Conservation (phyloP, 2,329 filamentous ascomycete genomes). For the Colletotrichum coccodes region DNA sequence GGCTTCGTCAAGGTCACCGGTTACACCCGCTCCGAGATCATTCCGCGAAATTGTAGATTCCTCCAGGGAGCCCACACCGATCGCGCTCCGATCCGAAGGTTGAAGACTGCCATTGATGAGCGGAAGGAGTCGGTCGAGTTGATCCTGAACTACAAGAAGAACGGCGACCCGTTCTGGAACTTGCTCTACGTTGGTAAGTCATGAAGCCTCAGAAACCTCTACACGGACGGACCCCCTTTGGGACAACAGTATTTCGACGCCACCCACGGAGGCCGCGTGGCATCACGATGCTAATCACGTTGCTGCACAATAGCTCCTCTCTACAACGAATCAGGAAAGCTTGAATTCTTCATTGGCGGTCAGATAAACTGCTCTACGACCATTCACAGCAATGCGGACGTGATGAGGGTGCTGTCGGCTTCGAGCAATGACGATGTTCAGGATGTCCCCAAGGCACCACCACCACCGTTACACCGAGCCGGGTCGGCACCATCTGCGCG, state of each 20-base stretch:
- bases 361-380: slow-evolving; percentile 64
- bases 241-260: rapidly evolving
- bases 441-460: neutral
- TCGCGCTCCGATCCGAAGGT: slow-evolving; percentile 48
- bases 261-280: neutral
- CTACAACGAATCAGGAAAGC: slow-evolving; percentile 52
- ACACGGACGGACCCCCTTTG: neutral
- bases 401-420: slow-evolving; percentile 52
- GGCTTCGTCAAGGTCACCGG: slow-evolving; percentile 63
- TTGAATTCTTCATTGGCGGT: slow-evolving; percentile 60
- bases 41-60: slow-evolving; percentile 62
- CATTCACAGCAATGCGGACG: slow-evolving; percentile 57
- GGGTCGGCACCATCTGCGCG: slow-evolving; percentile 14
- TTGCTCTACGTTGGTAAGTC: slow-evolving; percentile 60
- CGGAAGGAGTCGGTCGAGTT: slow-evolving; percentile 59
- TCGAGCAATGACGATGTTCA: neutral
- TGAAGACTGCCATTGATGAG: slow-evolving; percentile 52
- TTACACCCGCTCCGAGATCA: slow-evolving; percentile 56
- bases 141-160: slow-evolving; percentile 61
- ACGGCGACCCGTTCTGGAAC: slow-evolving; percentile 66
- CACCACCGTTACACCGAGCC: neutral
- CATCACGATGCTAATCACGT: neutral
- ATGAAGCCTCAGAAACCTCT: too few species aligned
- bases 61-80: slow-evolving; percentile 61
- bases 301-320: slow-evolving; percentile 46